A percentile compares a stretch with the other conserved stretches of the same genome.
Conservation (phyloP, 202 grass and related monocot genomes). For the Sporobolus alterniflorus region DNA sequence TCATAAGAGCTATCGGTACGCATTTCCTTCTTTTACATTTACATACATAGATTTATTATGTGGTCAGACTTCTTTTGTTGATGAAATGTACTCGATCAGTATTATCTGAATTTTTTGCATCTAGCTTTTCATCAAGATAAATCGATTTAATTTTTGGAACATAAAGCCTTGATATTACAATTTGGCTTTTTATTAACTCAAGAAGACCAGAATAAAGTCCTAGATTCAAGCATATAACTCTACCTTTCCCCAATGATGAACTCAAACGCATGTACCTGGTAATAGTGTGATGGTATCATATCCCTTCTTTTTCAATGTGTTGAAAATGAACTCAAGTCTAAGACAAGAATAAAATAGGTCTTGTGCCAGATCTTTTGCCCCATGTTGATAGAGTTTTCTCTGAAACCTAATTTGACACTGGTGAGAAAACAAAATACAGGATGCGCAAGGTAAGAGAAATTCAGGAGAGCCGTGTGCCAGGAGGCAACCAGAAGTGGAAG, state of each 20-base stretch:
- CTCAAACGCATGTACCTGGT: background rate
- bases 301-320: background rate
- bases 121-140: background rate
- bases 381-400: background rate
- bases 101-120: background rate
- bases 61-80: background rate
- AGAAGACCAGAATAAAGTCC: background rate
- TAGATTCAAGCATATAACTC: background rate
- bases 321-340: background rate
- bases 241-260: background rate
- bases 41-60: constrained; percentile 8
- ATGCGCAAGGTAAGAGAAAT: constrained; percentile 71
- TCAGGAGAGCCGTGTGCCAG: constrained; percentile 44
- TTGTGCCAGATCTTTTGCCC: background rate
- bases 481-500: constrained; percentile 69
- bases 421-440: constrained; percentile 46
- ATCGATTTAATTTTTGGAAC: background rate
- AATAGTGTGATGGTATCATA: background rate
- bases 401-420: background rate
- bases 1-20: constrained; percentile 83
- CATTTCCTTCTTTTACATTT: constrained; percentile 17
- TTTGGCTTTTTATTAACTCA: background rate
- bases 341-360: background rate
- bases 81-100: background rate
- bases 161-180: background rate